Evolutionary conservation across 208 protist species (phyloP).

Genomic region (Wallacemonas collosoma): DNA sequence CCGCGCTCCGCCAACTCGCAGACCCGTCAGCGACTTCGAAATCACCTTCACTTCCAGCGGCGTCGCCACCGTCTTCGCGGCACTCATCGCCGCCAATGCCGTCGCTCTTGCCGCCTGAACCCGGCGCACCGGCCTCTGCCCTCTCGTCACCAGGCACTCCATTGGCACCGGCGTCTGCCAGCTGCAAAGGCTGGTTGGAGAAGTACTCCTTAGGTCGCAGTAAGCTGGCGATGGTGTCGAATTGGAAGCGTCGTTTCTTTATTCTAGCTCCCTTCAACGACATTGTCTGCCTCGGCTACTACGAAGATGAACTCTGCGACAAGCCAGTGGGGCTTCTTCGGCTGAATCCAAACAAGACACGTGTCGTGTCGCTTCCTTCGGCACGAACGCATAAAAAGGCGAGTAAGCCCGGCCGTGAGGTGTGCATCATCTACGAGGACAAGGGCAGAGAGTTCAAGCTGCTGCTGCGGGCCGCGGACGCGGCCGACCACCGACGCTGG

Average conservation of each 20-base stretch:
- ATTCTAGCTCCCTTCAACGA: slow-evolving; percentile 44
- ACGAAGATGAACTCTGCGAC: slow-evolving; percentile 52
- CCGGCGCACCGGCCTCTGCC: slow-evolving; percentile 11
- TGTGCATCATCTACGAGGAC: slow-evolving; percentile 62
- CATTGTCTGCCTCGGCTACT: slow-evolving; percentile 51
- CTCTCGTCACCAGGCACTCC: neutral
- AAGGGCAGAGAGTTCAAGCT: slow-evolving; percentile 56
- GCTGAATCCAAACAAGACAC: slow-evolving; percentile 41
- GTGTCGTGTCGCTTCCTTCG: slow-evolving; percentile 56
- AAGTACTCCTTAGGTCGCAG: slow-evolving; percentile 62
- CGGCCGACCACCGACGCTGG: slow-evolving; percentile 47
- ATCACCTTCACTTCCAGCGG: neutral
- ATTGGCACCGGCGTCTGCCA: slow-evolving; percentile 12
- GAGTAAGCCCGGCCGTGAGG: slow-evolving; percentile 41
- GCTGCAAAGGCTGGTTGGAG: slow-evolving; percentile 61
- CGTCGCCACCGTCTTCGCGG: neutral
- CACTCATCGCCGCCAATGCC: neutral
- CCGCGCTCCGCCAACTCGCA: neutral
- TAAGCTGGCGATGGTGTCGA: slow-evolving; percentile 38
- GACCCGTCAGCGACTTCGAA: neutral
- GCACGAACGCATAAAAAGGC: slow-evolving; percentile 61
- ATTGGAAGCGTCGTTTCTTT: slow-evolving; percentile 66
- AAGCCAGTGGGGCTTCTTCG: slow-evolving; percentile 48
- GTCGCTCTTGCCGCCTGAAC: neutral
- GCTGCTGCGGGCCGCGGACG: slow-evolving; percentile 38